These are phyloP conservation scores for Penicillium thymicola DNA, from an alignment of 2,329 filamentous ascomycete genomes.

Conservation along the genomic window DNA sequence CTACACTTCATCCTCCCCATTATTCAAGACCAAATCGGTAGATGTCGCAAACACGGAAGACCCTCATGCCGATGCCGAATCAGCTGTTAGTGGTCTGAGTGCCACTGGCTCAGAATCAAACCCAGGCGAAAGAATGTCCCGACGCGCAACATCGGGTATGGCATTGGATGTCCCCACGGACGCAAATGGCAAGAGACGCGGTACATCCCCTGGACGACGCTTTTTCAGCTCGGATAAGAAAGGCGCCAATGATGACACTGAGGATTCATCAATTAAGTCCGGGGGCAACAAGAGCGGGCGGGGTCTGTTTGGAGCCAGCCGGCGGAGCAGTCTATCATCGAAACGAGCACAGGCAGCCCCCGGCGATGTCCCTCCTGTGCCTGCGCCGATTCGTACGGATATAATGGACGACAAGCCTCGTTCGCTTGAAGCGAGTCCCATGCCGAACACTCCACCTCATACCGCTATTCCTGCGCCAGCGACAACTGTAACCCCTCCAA, in stretches of 20 bases:
- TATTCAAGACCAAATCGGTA: constrained; percentile 57
- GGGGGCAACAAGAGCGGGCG: constrained; percentile 40
- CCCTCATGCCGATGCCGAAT: constrained; percentile 25
- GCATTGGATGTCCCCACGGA: constrained; percentile 35
- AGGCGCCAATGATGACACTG: constrained; percentile 49
- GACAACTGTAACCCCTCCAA: constrained; percentile 63
- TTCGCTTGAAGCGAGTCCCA: constrained; percentile 23
- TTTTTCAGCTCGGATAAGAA: constrained; percentile 62
- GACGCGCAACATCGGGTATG: constrained; percentile 27
- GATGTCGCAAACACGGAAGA: constrained; percentile 40
- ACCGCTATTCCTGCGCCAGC: constrained; percentile 42
- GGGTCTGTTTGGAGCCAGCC: constrained; percentile 38
- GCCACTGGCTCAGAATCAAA: constrained; percentile 42
- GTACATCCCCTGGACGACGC: constrained; percentile 67
- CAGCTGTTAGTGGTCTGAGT: constrained; percentile 29
- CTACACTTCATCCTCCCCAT: constrained; percentile 65
- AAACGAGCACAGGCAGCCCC: constrained; percentile 28
- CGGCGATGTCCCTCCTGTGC: constrained; percentile 34
- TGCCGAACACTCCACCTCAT: constrained; percentile 34
- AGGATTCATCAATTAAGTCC: constrained; percentile 44
- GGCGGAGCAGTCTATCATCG: constrained; percentile 36
- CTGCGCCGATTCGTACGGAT: constrained; percentile 33
- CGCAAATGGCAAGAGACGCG: constrained; percentile 50
- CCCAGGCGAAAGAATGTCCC: constrained; percentile 36
- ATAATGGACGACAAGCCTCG: constrained; percentile 25